phyloP scores from a whole-genome alignment of 257 asterid species.

The Solanum rostratum region DNA sequence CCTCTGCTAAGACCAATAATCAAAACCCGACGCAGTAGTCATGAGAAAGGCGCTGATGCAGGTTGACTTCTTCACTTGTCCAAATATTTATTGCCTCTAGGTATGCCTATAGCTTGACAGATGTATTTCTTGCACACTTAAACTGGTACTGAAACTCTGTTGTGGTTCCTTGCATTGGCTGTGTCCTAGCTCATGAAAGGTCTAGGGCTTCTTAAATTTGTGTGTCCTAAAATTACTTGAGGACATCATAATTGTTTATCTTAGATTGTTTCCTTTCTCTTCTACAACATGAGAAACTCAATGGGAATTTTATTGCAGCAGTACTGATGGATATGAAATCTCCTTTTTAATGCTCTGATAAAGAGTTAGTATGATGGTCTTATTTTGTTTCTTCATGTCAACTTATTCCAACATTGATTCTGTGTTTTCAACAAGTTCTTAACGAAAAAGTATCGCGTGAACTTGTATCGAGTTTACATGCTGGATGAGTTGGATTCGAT shows the following conservation, averaged over 20 bases:
- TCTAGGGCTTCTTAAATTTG: background rate
- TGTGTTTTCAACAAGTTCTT: background rate
- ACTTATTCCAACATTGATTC: background rate
- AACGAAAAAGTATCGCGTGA: background rate
- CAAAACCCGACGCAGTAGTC: slow-evolving; percentile 9
- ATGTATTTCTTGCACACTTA: background rate
- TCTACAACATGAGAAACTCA: background rate
- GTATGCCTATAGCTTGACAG: background rate
- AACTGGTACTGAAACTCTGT: background rate
- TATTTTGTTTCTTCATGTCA: background rate
- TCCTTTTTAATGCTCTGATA: background rate
- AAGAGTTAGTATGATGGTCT: background rate
- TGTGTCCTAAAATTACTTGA: background rate
- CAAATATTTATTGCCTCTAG: background rate
- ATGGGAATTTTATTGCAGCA: background rate
- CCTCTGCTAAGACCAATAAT: slow-evolving; percentile 29
- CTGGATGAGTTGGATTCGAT: background rate
- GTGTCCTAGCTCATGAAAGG: background rate
- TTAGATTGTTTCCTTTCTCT: background rate
- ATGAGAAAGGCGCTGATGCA: slow-evolving; percentile 19
- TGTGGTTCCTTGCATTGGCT: background rate
- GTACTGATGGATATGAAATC: background rate
- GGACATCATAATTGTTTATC: background rate
- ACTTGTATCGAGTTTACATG: background rate
- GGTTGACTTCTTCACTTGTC: slow-evolving; percentile 11